Conservation (phyloP, 148 eudicot genomes). For the Spergularia bocconei region DNA sequence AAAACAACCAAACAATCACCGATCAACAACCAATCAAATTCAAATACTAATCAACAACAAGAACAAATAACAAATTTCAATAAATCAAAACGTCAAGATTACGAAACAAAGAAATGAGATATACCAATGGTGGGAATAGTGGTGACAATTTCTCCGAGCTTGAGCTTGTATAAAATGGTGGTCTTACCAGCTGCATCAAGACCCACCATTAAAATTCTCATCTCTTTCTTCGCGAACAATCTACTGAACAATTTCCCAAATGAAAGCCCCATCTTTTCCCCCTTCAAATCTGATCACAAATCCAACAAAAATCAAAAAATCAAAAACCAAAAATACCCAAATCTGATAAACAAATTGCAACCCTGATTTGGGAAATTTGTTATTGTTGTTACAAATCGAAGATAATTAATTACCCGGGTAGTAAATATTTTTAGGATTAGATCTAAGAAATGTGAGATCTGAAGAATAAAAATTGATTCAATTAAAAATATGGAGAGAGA, state of each 20-base stretch:
- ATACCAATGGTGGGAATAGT: slow-evolving; percentile 58
- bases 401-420: not conserved
- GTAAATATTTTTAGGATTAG: not conserved
- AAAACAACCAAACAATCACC: no score
- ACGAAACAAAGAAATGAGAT: not conserved
- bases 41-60: no score
- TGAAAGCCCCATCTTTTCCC: slow-evolving; percentile 46
- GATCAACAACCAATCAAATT: no score
- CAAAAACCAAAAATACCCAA: no score
- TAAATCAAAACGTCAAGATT: not conserved
- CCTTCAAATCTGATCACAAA: not conserved
- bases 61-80: not conserved
- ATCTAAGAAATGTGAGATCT: not conserved
- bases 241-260: slow-evolving; percentile 50
- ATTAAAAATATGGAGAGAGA: not conserved
- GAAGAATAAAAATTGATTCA: not conserved
- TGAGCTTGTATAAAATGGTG: slow-evolving; percentile 54
- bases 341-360: no score
- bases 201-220: slow-evolving; percentile 59
- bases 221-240: slow-evolving; percentile 53
- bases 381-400: not conserved
- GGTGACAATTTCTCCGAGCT: slow-evolving; percentile 53
- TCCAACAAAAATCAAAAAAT: no score
- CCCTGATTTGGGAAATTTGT: no score
- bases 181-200: slow-evolving; percentile 66